Conservation (phyloP, 192 early-diverging fungal genomes). For the Rhizophagus clarus region DNA sequence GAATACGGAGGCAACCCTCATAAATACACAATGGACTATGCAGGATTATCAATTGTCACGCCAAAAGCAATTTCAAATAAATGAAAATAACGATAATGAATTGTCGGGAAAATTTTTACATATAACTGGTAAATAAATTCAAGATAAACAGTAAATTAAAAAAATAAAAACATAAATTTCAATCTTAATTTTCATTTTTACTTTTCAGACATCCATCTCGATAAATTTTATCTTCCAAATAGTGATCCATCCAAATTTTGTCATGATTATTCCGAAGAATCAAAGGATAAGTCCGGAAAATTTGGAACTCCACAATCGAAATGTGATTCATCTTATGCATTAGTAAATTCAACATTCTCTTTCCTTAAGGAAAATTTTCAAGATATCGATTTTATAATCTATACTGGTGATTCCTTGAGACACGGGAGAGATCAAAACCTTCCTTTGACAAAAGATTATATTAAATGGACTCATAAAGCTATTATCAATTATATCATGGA, state of each 20-base stretch:
- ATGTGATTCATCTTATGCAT: conserved; percentile 39
- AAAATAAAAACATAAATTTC: background rate
- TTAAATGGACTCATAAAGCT: conserved; percentile 20
- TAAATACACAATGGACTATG: background rate
- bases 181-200: background rate
- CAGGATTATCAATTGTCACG: background rate
- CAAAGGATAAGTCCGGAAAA: conserved; percentile 32
- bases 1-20: background rate
- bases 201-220: conserved; percentile 45
- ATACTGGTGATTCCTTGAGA: conserved; percentile 44
- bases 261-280: conserved; percentile 35
- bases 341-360: conserved; percentile 31
- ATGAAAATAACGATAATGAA: background rate
- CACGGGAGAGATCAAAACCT: conserved; percentile 35
- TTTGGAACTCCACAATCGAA: conserved; percentile 39
- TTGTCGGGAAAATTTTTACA: background rate
- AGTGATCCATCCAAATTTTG: conserved; percentile 40
- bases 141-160: background rate
- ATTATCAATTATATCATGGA: conserved; percentile 4
- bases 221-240: conserved; percentile 34
- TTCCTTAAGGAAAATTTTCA: conserved; percentile 38
- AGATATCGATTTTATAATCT: conserved; percentile 44
- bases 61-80: background rate
- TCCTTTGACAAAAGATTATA: background rate
- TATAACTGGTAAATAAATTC: background rate